A percentile compares a stretch with the other conserved stretches of the same genome.
These are phyloP conservation scores for Lactarius psammicola DNA, from an alignment of 768 basidiomycete species.

Conservation along the genomic window DNA sequence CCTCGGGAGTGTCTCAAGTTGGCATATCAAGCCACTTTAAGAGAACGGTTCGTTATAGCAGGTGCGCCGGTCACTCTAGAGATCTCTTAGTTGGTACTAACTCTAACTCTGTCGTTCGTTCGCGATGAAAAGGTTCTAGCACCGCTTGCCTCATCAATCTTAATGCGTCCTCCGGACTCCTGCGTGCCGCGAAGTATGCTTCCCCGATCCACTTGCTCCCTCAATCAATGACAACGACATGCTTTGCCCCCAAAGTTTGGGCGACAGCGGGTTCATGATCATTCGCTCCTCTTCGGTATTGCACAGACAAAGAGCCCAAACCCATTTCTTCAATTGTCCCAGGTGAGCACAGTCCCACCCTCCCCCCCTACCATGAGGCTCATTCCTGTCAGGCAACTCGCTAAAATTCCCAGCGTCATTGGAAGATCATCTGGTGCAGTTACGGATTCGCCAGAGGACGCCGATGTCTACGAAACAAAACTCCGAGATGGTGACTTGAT, in stretches of 20 bases:
- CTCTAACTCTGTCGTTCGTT: slow-evolving; percentile 22
- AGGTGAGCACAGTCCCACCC: slow-evolving; percentile 39
- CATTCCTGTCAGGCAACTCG: slow-evolving; percentile 35
- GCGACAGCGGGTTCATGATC: slow-evolving; percentile 76
- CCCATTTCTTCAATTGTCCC: slow-evolving; percentile 48
- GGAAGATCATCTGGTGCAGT: slow-evolving; percentile 30
- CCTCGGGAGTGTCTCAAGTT: slow-evolving; percentile 68
- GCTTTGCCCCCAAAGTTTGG: slow-evolving; percentile 47
- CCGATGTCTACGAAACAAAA: slow-evolving; percentile 46
- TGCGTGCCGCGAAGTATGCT: slow-evolving; percentile 76
- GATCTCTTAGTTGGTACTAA: background rate
- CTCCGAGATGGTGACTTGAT: slow-evolving; percentile 55
- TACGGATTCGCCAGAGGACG: slow-evolving; percentile 43
- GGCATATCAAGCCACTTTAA: slow-evolving; percentile 67
- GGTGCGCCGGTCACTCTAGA: slow-evolving; percentile 28
- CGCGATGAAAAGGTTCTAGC: slow-evolving; percentile 61
- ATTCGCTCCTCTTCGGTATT: slow-evolving; percentile 66
- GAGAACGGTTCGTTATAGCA: slow-evolving; percentile 51
- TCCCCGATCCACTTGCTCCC: background rate
- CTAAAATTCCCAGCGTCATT: slow-evolving; percentile 37
- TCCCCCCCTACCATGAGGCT: background rate
- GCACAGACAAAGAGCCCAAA: slow-evolving; percentile 45
- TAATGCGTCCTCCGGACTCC: slow-evolving; percentile 68
- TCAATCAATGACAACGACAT: slow-evolving; percentile 15
- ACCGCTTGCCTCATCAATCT: slow-evolving; percentile 76